These are phyloP conservation scores for Fusarium veterinarium DNA, from an alignment of 2,329 filamentous ascomycete genomes.

Conservation along the genomic window DNA sequence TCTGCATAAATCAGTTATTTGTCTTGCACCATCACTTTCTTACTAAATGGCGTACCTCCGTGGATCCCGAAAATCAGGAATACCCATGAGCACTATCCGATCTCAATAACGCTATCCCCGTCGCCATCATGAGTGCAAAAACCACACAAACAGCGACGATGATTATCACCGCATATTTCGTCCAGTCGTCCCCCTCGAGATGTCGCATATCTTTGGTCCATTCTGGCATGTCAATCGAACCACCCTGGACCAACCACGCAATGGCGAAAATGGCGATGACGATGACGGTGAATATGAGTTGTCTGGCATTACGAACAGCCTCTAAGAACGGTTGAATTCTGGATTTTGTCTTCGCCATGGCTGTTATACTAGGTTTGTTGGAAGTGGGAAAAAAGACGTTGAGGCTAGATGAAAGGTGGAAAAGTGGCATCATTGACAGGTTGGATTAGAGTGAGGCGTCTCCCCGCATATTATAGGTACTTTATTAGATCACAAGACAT, in stretches of 20 bases:
- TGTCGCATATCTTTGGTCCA: constrained; percentile 25
- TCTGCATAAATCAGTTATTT: rapidly evolving
- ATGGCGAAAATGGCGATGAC: constrained; percentile 10
- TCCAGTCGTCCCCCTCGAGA: not conserved
- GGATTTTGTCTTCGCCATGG: not conserved
- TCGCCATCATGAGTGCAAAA: not conserved
- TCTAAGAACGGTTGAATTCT: not conserved
- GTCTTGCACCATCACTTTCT: rapidly evolving
- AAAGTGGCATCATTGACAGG: constrained; percentile 1
- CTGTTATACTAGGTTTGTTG: rapidly evolving
- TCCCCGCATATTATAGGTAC: not conserved
- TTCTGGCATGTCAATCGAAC: constrained; percentile 21
- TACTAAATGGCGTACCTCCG: not conserved
- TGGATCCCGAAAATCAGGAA: not conserved
- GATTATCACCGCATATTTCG: not conserved
- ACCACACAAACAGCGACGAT: not conserved
- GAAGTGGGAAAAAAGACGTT: not conserved
- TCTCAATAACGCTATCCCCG: not conserved
- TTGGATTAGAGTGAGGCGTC: not conserved
- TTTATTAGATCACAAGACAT: not conserved
- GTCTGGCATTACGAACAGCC: not conserved
- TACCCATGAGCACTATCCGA: not conserved
- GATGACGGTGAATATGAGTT: constrained; percentile 5
- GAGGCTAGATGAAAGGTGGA: not conserved
- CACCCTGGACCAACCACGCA: constrained; percentile 14